Percentiles rank a stretch among this genome's conserved stretches.
Conservation (phyloP, 495 filamentous ascomycete species). For the Viridothelium virens region DNA sequence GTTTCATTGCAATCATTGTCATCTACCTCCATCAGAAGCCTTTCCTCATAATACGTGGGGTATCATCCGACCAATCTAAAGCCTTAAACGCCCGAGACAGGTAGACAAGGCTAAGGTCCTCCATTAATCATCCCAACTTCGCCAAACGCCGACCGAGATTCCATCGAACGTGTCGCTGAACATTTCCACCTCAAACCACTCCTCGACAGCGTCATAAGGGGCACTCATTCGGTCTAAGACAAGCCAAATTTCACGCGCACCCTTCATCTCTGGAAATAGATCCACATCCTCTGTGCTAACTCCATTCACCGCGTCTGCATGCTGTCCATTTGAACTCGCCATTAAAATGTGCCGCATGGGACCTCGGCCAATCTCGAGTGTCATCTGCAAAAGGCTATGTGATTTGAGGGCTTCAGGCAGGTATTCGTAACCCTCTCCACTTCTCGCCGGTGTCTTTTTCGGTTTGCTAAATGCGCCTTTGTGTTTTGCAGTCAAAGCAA, state of each 20-base stretch:
- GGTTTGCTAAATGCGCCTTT: slow-evolving; percentile 33
- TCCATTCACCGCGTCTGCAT: slow-evolving; percentile 59
- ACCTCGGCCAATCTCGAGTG: slow-evolving; percentile 60
- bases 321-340: slow-evolving; percentile 50
- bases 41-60: background rate
- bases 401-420: slow-evolving; percentile 39
- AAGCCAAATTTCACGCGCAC: slow-evolving; percentile 57
- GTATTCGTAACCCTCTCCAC: slow-evolving; percentile 25
- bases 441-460: slow-evolving; percentile 24
- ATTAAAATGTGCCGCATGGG: slow-evolving; percentile 56
- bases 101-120: background rate
- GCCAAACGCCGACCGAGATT: slow-evolving; percentile 29
- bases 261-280: slow-evolving; percentile 49
- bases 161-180: slow-evolving; percentile 29
- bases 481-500: slow-evolving; percentile 23
- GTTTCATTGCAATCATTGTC: background rate
- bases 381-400: slow-evolving; percentile 47
- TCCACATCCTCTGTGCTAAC: slow-evolving; percentile 65
- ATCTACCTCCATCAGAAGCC: background rate
- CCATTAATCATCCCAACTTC: slow-evolving; percentile 30
- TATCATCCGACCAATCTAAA: background rate
- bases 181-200: slow-evolving; percentile 31
- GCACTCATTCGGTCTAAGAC: slow-evolving; percentile 58
- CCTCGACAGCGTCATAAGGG: slow-evolving; percentile 26
- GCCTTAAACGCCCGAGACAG: too few relatives aligned